Evolutionary conservation across 2,329 filamentous ascomycete genomes (phyloP).

Genomic region (Cordyceps javanica): DNA sequence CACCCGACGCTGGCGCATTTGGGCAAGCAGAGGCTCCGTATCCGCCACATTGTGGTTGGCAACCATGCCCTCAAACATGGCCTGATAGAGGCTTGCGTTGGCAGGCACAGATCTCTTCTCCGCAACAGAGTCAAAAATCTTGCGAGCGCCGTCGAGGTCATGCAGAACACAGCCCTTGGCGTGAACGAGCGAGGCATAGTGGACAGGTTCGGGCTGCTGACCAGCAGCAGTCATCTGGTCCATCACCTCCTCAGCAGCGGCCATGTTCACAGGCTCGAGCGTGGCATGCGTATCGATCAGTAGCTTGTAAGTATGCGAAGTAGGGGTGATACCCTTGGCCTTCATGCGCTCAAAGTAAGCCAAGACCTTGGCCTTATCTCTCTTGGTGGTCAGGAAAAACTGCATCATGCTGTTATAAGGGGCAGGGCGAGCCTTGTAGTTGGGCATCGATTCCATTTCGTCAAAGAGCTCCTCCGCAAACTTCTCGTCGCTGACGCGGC

Average conservation of each 20-base stretch:
- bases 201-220: constrained; percentile 78
- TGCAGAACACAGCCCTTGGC: constrained; percentile 91
- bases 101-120: constrained; percentile 59
- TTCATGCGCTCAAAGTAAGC: constrained; percentile 95
- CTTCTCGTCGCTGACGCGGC: constrained; percentile 94
- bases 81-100: constrained; percentile 88
- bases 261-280: constrained; percentile 84
- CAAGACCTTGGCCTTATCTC: constrained; percentile 88
- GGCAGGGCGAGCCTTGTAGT: constrained; percentile 95
- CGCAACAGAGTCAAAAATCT: constrained; percentile 76
- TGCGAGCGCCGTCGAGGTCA: constrained; percentile 77
- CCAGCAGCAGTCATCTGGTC: constrained; percentile 69
- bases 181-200: constrained; percentile 93
- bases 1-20: constrained; percentile 69
- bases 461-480: constrained; percentile 97
- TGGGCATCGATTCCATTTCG: constrained; percentile 98
- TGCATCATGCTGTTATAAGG: constrained; percentile 99
- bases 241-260: constrained; percentile 77
- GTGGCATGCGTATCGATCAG: constrained; percentile 93
- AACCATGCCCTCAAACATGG: constrained; percentile 94
- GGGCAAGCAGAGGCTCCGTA: constrained; percentile 64
- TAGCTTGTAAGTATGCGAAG: constrained; percentile 95
- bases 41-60: constrained; percentile 81
- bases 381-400: constrained; percentile 96
- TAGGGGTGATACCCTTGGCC: constrained; percentile 77